Conservation (phyloP, 2,329 filamentous ascomycete genomes). For the Fusarium subtropicale region DNA sequence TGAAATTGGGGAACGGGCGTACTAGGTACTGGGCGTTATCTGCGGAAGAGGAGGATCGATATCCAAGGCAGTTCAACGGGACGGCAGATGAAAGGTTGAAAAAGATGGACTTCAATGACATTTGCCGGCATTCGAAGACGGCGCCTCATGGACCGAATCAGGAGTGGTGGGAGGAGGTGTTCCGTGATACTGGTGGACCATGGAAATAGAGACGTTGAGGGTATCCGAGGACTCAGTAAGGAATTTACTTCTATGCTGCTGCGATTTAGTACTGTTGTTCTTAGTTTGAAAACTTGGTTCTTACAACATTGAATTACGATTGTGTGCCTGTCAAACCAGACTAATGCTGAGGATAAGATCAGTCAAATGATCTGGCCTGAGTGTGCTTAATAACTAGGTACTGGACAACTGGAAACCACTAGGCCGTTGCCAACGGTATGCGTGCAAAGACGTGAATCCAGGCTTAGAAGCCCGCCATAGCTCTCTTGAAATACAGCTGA, state of each 20-base stretch:
- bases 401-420: conserved; percentile 45
- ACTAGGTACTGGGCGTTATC: neutral
- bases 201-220: neutral
- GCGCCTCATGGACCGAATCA: neutral
- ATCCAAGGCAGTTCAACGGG: neutral
- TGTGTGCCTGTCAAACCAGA: no score
- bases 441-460: conserved; percentile 46
- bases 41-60: neutral
- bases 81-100: neutral
- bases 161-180: neutral
- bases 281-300: neutral
- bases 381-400: conserved; percentile 34
- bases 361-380: neutral
- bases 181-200: neutral
- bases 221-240: accelerated
- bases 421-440: conserved; percentile 43
- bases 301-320: no score
- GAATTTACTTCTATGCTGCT: accelerated
- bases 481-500: neutral
- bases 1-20: neutral
- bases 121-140: neutral
- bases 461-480: conserved; percentile 8
- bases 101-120: neutral
- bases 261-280: neutral
- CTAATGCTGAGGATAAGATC: no score